Percentiles rank a stretch among this genome's conserved stretches.
These are phyloP conservation scores for Hymenoscyphus fraxineus DNA, from an alignment of 2,329 filamentous ascomycete species.

Conservation along the genomic window DNA sequence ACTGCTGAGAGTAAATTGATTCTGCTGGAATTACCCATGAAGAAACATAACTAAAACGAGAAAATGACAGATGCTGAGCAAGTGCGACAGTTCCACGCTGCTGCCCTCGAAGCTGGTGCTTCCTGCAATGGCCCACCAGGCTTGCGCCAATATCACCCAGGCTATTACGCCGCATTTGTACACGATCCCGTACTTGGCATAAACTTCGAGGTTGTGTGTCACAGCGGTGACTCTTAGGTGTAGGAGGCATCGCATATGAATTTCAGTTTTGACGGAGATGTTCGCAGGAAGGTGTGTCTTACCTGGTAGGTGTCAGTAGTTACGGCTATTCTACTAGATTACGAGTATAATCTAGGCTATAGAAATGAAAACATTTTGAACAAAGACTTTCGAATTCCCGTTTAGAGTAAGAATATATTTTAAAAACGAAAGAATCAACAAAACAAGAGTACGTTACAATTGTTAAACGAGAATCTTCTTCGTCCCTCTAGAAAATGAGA, in stretches of 20 bases:
- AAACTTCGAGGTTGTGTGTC: conserved; percentile 21
- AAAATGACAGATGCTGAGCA: conserved; percentile 15
- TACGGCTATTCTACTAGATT: background rate
- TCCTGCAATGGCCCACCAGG: conserved; percentile 21
- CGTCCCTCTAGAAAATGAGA: no score
- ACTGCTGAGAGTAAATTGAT: conserved; percentile 16
- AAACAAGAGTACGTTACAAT: no score
- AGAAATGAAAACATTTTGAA: background rate
- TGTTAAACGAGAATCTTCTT: no score
- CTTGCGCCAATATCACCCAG: conserved; percentile 16
- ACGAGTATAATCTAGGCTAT: no score
- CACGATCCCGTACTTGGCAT: conserved; percentile 17
- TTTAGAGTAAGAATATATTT: background rate
- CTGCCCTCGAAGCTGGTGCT: conserved; percentile 19
- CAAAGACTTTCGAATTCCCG: background rate
- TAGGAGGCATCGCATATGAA: background rate
- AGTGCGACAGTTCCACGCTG: conserved; percentile 18
- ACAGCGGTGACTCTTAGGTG: background rate
- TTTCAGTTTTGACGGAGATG: background rate
- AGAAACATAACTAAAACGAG: background rate
- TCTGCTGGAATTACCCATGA: background rate
- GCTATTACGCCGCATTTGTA: conserved; percentile 23
- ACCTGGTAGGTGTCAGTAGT: background rate
- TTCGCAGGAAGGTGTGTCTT: no score
- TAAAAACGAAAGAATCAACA: no score